These are phyloP conservation scores for Stentor roeselii DNA, from an alignment of 73 alveolate species.

Conservation along the genomic window DNA sequence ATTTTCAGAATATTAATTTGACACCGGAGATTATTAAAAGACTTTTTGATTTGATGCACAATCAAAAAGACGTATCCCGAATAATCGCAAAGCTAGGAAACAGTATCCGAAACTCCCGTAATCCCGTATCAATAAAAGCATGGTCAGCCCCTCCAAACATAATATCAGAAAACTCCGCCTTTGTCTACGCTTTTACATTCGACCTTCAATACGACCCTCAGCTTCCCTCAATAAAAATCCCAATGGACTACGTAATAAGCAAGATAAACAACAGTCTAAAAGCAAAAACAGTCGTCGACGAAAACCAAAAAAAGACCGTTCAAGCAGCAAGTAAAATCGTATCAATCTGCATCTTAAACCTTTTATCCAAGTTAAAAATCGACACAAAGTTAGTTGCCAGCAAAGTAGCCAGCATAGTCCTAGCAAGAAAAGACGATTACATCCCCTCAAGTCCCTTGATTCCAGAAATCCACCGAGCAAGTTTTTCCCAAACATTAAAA, in stretches of 20 bases:
- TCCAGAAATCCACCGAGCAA: not conserved
- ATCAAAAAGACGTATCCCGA: not conserved
- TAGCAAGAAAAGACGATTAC: not conserved
- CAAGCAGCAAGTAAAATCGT: constrained; percentile 17
- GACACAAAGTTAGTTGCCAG: not conserved
- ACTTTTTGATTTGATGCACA: constrained; percentile 5
- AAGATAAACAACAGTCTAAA: not conserved
- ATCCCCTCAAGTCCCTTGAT: not conserved
- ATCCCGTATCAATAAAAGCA: not conserved
- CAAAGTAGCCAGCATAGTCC: not conserved
- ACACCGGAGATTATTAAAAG: constrained; percentile 10
- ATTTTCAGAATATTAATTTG: not conserved
- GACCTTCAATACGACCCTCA: not conserved
- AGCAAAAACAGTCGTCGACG: constrained; percentile 1
- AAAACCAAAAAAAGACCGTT: constrained; percentile 23
- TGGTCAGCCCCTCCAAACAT: not conserved
- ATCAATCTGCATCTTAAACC: not conserved
- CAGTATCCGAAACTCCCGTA: constrained; percentile 4
- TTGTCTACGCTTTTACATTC: not conserved
- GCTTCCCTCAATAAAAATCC: not conserved
- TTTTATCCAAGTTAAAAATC: constrained; percentile 3
- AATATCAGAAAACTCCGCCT: not conserved
- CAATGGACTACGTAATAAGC: not conserved
- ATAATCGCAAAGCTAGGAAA: constrained; percentile 13
- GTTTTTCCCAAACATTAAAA: not conserved